Conservation (phyloP, 163 green algal genomes). For the Chloroidium sp. region DNA sequence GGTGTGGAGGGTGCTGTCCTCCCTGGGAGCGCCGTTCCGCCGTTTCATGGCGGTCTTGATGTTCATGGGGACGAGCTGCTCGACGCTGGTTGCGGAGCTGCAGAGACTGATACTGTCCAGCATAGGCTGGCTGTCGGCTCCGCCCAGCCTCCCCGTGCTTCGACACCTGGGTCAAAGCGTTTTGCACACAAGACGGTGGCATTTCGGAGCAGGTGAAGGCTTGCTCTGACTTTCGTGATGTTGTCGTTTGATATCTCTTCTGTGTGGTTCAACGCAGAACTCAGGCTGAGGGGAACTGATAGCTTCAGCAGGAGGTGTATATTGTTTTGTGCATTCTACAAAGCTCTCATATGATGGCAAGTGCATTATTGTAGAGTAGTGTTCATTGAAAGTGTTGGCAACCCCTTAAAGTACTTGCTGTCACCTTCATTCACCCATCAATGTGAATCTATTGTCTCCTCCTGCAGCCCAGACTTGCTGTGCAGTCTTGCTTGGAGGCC, state of each 20-base stretch:
- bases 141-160: constrained; percentile 10
- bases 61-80: constrained; percentile 28
- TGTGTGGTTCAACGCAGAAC: not conserved
- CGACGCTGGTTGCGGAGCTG: constrained; percentile 22
- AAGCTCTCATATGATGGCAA: not conserved
- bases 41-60: constrained; percentile 31
- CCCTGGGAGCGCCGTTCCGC: constrained; percentile 21
- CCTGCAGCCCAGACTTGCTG: too few species aligned
- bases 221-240: not conserved
- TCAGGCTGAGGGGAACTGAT: not conserved
- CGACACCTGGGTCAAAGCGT: constrained; percentile 10
- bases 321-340: not conserved
- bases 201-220: constrained; percentile 17
- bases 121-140: constrained; percentile 48
- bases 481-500: too few species aligned
- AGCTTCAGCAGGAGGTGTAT: not conserved
- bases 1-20: not conserved
- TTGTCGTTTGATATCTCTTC: not conserved
- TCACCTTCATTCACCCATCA: too few species aligned
- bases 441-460: too few species aligned
- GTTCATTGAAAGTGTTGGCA: too few species aligned
- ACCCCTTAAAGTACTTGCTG: too few species aligned
- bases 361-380: not conserved
- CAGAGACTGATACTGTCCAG: constrained; percentile 25
- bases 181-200: constrained; percentile 34